Conservation (phyloP, 2,329 filamentous ascomycete genomes). For the Davidsoniella australis region DNA sequence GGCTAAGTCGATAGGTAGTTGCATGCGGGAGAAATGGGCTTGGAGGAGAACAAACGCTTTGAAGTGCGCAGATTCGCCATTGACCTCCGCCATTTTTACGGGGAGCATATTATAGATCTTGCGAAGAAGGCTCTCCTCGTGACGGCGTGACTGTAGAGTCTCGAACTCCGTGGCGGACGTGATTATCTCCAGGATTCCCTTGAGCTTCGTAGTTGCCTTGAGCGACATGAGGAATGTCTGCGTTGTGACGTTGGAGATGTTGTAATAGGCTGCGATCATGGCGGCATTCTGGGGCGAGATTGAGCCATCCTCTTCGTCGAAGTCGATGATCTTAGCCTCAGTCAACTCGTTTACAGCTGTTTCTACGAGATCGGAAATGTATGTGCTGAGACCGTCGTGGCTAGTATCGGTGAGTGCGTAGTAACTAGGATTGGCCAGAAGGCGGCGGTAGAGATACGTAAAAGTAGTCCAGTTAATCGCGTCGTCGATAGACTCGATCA, state of each 20-base stretch:
- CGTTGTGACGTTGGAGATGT: conserved; percentile 98
- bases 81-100: conserved; percentile 80
- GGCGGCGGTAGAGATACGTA: conserved; percentile 90
- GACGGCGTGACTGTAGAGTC: conserved; percentile 78
- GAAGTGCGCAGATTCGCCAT: conserved; percentile 90
- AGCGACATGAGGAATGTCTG: conserved; percentile 92
- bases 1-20: conserved; percentile 82
- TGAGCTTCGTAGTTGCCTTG: conserved; percentile 77
- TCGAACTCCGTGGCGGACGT: conserved; percentile 96
- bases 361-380: conserved; percentile 88
- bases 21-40: conserved; percentile 94
- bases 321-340: conserved; percentile 88
- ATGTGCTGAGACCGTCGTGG: conserved; percentile 83
- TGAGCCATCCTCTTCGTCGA: conserved; percentile 84
- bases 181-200: conserved; percentile 91
- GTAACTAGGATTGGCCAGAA: conserved; percentile 91
- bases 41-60: conserved; percentile 96
- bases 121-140: conserved; percentile 74
- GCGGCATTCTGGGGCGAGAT: conserved; percentile 84
- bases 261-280: conserved; percentile 98
- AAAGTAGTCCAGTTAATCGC: conserved; percentile 98
- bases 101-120: conserved; percentile 89
- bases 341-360: conserved; percentile 76
- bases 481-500: conserved; percentile 87
- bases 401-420: conserved; percentile 80